phyloP scores from a whole-genome alignment of 2,329 filamentous ascomycete genomes.

The Fonsecaea multimorphosa region DNA sequence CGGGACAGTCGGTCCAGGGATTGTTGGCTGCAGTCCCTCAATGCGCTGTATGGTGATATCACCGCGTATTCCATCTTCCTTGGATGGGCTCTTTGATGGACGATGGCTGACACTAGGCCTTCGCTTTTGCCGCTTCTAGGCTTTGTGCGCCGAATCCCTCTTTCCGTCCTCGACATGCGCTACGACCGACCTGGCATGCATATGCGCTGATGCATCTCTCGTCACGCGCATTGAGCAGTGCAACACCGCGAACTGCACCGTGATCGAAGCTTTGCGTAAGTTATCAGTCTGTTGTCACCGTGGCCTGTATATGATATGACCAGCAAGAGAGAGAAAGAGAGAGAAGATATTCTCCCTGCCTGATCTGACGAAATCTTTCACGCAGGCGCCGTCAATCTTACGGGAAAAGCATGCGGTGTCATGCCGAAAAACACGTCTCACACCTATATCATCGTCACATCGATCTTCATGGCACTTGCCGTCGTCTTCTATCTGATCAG shows the following conservation, averaged over 20 bases:
- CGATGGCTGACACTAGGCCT: neutral
- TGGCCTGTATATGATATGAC: neutral
- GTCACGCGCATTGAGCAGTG: constrained; percentile 39
- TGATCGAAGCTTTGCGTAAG: constrained; percentile 40
- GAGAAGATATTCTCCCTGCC: neutral
- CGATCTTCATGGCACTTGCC: constrained; percentile 10
- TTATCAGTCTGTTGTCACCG: neutral
- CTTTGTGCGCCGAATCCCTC: constrained; percentile 22
- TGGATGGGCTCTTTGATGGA: too few relatives aligned
- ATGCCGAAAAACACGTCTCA: too few relatives aligned
- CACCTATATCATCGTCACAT: constrained; percentile 5
- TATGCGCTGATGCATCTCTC: constrained; percentile 42
- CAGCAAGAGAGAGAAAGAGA: too few relatives aligned
- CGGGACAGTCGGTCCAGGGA: too few relatives aligned
- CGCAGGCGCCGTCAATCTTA: too few relatives aligned
- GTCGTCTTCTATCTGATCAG: constrained; percentile 12
- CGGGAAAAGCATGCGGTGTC: too few relatives aligned
- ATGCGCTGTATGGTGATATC: too few relatives aligned
- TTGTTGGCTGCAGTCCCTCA: too few relatives aligned
- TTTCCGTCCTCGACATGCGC: constrained; percentile 33
- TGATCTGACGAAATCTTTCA: constrained; percentile 2
- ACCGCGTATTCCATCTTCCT: too few relatives aligned
- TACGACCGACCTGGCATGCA: constrained; percentile 40
- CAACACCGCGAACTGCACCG: constrained; percentile 42
- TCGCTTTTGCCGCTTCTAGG: neutral